These are phyloP conservation scores for Chaetomium strumarium DNA, from an alignment of 2,329 filamentous ascomycete genomes.

Conservation along the genomic window DNA sequence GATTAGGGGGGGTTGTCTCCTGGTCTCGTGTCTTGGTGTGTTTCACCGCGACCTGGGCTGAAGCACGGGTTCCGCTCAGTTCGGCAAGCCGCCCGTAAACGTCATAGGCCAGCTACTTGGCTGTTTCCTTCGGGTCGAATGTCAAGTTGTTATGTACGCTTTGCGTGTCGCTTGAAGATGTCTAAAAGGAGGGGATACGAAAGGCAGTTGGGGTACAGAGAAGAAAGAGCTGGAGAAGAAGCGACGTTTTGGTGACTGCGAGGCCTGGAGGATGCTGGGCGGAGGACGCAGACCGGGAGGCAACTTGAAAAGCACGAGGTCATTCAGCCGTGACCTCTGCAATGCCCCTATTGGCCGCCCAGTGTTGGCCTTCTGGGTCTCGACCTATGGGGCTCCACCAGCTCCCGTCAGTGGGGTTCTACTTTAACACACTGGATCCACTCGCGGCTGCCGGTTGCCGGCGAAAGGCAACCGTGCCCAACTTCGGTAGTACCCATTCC, in stretches of 20 bases:
- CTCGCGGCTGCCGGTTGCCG: conserved; percentile 8
- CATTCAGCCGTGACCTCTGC: conserved; percentile 9
- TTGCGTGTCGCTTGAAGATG: neutral
- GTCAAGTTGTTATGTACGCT: neutral
- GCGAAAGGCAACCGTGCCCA: conserved; percentile 3
- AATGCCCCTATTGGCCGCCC: conserved; percentile 8
- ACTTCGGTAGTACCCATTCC: neutral
- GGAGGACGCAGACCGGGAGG: conserved; percentile 10
- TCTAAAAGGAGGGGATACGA: neutral
- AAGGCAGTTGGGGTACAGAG: neutral
- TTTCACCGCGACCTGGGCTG: conserved; percentile 5
- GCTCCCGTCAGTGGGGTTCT: neutral
- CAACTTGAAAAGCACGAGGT: conserved; percentile 16
- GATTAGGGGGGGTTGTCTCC: neutral
- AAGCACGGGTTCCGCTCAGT: neutral
- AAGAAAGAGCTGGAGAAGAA: neutral
- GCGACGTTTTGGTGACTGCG: neutral
- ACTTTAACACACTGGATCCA: neutral
- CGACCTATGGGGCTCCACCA: conserved; percentile 1
- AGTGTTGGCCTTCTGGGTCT: conserved; percentile 8
- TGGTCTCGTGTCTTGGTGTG: conserved; percentile 1
- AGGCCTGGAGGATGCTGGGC: neutral
- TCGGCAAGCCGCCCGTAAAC: neutral
- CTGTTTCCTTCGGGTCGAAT: neutral
- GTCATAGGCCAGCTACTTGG: neutral